Evolutionary conservation across 805 yeast genomes (phyloP).

Genomic region (Candida silvicultrix): DNA sequence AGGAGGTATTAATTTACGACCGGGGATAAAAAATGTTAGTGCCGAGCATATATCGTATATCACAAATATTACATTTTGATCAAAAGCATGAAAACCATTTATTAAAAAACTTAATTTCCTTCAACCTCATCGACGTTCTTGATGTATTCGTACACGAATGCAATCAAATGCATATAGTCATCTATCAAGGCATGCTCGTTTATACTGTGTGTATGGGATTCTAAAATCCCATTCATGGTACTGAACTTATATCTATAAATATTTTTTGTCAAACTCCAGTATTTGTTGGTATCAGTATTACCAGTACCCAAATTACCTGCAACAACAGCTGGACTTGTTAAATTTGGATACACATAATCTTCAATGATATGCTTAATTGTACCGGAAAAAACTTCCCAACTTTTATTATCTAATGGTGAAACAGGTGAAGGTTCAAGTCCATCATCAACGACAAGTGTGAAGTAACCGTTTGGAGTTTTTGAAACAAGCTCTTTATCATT

Average conservation of each 20-base stretch:
- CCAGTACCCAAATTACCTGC: constrained; percentile 61
- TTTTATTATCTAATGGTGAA: constrained; percentile 37
- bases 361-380: constrained; percentile 52
- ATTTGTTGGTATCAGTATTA: constrained; percentile 64
- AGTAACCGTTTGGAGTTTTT: constrained; percentile 29
- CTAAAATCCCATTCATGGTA: constrained; percentile 26
- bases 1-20: too few relatives aligned
- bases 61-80: too few relatives aligned
- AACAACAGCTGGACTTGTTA: constrained; percentile 32
- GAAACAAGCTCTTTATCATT: constrained; percentile 24
- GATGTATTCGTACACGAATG: constrained; percentile 43
- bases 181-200: constrained; percentile 47
- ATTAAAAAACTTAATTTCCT: background rate
- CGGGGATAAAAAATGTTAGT: too few relatives aligned
- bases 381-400: constrained; percentile 53
- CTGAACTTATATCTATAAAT: constrained; percentile 59
- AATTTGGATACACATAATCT: constrained; percentile 35
- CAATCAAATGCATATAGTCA: constrained; percentile 45
- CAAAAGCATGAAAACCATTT: too few relatives aligned
- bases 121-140: constrained; percentile 31
- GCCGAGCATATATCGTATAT: too few relatives aligned
- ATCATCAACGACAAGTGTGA: constrained; percentile 24
- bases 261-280: constrained; percentile 55
- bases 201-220: constrained; percentile 45
- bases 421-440: constrained; percentile 44